Conservation (phyloP, 2,329 filamentous ascomycete species). For the Proliferodiscus dingleyae region DNA sequence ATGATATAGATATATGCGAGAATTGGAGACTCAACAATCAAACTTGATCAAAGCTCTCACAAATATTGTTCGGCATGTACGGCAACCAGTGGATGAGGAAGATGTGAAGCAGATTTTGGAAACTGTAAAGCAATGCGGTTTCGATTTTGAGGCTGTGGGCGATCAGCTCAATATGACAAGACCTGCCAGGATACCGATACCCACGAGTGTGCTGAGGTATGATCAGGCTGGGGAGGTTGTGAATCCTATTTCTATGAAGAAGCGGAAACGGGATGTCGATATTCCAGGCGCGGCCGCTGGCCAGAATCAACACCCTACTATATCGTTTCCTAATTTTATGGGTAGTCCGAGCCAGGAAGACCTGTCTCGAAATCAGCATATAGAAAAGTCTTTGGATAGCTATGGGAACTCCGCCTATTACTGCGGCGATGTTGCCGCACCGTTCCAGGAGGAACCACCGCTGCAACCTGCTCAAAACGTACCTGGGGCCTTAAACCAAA, state of each 20-base stretch:
- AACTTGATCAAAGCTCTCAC: background rate
- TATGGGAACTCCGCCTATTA: too few relatives aligned
- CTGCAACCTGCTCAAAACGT: too few relatives aligned
- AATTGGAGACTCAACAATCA: slow-evolving; percentile 21
- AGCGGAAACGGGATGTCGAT: background rate
- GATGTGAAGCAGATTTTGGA: background rate
- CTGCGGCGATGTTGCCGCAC: too few relatives aligned
- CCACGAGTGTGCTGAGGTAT: too few relatives aligned
- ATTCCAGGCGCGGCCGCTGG: background rate
- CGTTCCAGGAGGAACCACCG: too few relatives aligned
- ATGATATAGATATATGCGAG: slow-evolving; percentile 16
- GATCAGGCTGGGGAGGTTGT: too few relatives aligned
- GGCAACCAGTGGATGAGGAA: background rate
- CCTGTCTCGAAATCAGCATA: too few relatives aligned
- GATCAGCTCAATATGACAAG: background rate
- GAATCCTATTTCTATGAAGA: background rate
- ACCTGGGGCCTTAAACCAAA: too few relatives aligned
- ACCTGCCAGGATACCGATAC: too few relatives aligned
- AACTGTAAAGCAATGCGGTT: background rate
- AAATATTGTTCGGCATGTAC: background rate
- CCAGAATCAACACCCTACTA: background rate
- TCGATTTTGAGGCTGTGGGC: slow-evolving; percentile 1
- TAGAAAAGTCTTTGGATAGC: too few relatives aligned
- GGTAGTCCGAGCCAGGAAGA: too few relatives aligned
- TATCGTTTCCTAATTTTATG: too few relatives aligned